Evolutionary conservation across 2,329 filamentous ascomycete genomes (phyloP).

Genomic region (Arthrobotrys entomopaga): DNA sequence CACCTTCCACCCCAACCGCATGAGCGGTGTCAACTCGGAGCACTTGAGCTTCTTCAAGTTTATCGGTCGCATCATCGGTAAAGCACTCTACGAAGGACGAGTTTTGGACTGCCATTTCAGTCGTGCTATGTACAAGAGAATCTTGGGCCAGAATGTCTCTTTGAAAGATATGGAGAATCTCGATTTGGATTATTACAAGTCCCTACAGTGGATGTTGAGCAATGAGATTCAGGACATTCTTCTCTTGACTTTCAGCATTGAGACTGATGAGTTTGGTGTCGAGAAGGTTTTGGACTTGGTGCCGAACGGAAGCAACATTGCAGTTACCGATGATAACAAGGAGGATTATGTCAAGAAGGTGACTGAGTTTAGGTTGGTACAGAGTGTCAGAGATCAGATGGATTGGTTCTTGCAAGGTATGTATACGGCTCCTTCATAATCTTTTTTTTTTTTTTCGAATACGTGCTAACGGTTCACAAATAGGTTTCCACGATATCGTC

Average conservation of each 20-base stretch:
- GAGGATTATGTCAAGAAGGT: conserved; percentile 95
- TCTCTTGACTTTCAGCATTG: conserved; percentile 92
- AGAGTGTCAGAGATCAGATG: conserved; percentile 92
- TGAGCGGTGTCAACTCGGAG: conserved; percentile 92
- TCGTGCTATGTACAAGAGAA: conserved; percentile 96
- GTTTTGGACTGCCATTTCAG: conserved; percentile 99
- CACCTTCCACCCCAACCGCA: conserved; percentile 96
- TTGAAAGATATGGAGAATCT: conserved; percentile 99
- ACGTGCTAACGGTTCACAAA: conserved; percentile 60
- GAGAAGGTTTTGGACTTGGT: conserved; percentile 87
- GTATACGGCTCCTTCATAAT: conserved; percentile 56
- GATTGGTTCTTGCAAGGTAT: conserved; percentile 87
- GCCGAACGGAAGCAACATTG: conserved; percentile 86
- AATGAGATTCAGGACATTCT: conserved; percentile 99
- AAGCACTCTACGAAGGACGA: conserved; percentile 94
- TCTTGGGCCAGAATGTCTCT: conserved; percentile 91
- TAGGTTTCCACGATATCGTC: conserved; percentile 97
- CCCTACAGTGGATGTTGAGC: conserved; percentile 95
- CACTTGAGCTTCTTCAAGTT: conserved; percentile 99
- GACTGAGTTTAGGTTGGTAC: conserved; percentile 90
- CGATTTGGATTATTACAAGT: conserved; percentile 99
- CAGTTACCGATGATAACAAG: conserved; percentile 98
- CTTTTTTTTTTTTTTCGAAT: neutral
- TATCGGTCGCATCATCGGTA: conserved; percentile 97
- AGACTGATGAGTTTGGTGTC: conserved; percentile 92